These are phyloP conservation scores for Wickerhamomyces sydowiorum DNA, from an alignment of 805 yeast species.

Conservation along the genomic window DNA sequence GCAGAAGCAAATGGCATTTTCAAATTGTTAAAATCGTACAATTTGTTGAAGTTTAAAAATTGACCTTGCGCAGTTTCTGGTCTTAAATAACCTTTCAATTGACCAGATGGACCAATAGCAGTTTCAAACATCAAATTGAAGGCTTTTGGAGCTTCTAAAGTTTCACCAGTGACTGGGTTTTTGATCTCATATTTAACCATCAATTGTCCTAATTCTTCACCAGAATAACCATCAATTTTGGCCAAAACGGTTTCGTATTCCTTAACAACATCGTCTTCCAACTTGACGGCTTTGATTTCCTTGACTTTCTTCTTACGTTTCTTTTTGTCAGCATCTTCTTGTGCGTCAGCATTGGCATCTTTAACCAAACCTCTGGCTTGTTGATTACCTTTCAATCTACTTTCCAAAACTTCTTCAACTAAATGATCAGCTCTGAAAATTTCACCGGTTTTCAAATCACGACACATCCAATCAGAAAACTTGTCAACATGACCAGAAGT, in stretches of 20 bases:
- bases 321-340: slow-evolving; percentile 75
- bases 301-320: slow-evolving; percentile 95
- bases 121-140: slow-evolving; percentile 99
- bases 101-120: slow-evolving; percentile 98
- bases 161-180: slow-evolving; percentile 87
- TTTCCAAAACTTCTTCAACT: slow-evolving; percentile 95
- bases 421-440: slow-evolving; percentile 98
- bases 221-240: slow-evolving; percentile 92
- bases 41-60: slow-evolving; percentile 89
- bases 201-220: slow-evolving; percentile 85
- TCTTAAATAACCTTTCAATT: slow-evolving; percentile 88
- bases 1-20: slow-evolving; percentile 99
- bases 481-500: slow-evolving; percentile 99
- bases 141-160: slow-evolving; percentile 85
- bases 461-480: slow-evolving; percentile 99
- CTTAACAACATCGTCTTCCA: slow-evolving; percentile 70
- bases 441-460: slow-evolving; percentile 93
- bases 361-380: slow-evolving; percentile 83
- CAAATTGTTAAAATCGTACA: slow-evolving; percentile 90
- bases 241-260: slow-evolving; percentile 89
- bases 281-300: slow-evolving; percentile 83
- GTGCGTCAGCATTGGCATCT: slow-evolving; percentile 50
- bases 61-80: slow-evolving; percentile 99
- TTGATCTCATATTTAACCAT: slow-evolving; percentile 77
- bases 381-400: slow-evolving; percentile 94